A percentile compares a stretch with the other conserved stretches of the same genome.
Conservation (phyloP, 495 filamentous ascomycete genomes). For the Haplographium delicatum region DNA sequence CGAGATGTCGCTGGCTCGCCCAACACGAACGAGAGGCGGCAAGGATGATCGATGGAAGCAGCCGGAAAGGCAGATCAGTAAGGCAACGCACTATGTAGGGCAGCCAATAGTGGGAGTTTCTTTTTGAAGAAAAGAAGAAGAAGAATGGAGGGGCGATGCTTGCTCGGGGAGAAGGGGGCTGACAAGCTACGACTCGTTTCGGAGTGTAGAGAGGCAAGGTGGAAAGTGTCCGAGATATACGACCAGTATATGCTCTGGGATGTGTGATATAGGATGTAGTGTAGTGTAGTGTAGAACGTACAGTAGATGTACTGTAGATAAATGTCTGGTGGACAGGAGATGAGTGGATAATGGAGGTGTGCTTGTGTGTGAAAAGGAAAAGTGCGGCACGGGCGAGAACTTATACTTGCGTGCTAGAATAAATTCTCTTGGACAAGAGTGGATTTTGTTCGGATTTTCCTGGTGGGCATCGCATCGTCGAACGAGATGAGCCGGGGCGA, state of each 20-base stretch:
- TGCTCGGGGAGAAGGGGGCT: conserved; percentile 15
- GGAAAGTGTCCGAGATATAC: background rate
- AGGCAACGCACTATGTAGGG: no score
- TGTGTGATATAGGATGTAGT: no score
- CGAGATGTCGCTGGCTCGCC: conserved; percentile 3
- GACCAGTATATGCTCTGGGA: background rate
- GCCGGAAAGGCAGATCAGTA: conserved; percentile 9
- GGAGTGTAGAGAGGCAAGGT: conserved; percentile 10
- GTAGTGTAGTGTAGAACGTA: no score
- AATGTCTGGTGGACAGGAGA: no score
- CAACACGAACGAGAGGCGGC: no score
- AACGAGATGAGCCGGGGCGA: background rate
- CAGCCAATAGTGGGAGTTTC: conserved; percentile 19
- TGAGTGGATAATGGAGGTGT: no score
- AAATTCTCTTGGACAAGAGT: background rate
- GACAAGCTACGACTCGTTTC: conserved; percentile 14
- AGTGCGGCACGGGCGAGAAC: conserved; percentile 22
- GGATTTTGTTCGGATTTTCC: background rate
- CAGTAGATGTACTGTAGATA: no score
- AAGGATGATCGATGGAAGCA: conserved; percentile 16
- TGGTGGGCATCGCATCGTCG: background rate
- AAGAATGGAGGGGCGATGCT: conserved; percentile 10
- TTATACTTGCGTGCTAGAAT: conserved; percentile 22
- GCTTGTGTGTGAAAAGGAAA: conserved; percentile 13
- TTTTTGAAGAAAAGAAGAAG: conserved; percentile 10